Percentiles rank a stretch among this genome's conserved stretches.
Conservation (phyloP, 1,284 basidiomycete genomes). For the Athelia sp. region DNA sequence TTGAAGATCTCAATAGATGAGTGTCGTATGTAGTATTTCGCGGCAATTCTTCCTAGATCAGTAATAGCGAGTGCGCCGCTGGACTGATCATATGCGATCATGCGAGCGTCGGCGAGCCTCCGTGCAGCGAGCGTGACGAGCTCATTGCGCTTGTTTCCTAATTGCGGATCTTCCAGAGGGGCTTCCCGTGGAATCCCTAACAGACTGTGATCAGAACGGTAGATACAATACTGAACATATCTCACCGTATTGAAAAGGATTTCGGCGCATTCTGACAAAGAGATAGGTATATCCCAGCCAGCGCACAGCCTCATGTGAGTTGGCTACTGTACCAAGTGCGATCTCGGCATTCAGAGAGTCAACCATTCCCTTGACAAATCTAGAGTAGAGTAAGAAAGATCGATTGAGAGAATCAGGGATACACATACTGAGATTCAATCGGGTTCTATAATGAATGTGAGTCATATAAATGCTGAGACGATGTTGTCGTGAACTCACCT, state of each 20-base stretch:
- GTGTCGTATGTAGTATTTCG: conserved; percentile 93
- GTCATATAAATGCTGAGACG: not conserved
- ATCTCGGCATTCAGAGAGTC: conserved; percentile 97
- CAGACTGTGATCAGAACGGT: conserved; percentile 1
- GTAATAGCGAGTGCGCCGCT: conserved; percentile 70
- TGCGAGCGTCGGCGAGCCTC: conserved; percentile 70
- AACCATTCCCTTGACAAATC: conserved; percentile 83
- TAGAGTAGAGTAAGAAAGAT: conserved; percentile 20
- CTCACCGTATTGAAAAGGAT: conserved; percentile 87
- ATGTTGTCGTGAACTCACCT: conserved; percentile 43
- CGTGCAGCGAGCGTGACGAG: conserved; percentile 72
- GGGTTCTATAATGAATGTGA: conserved; percentile 57
- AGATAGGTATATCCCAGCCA: conserved; percentile 99
- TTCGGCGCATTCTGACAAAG: conserved; percentile 93
- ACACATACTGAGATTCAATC: conserved; percentile 88
- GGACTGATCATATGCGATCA: conserved; percentile 76
- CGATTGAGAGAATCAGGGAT: not conserved
- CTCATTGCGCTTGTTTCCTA: conserved; percentile 72
- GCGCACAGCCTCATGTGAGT: conserved; percentile 81
- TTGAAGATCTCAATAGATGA: conserved; percentile 91
- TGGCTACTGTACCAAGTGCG: conserved; percentile 90
- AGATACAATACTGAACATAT: conserved; percentile 4
- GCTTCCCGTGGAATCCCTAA: conserved; percentile 78
- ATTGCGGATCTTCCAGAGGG: conserved; percentile 70
- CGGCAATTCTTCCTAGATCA: conserved; percentile 91